phyloP scores from a whole-genome alignment of 2,329 filamentous ascomycete genomes.

The Ambrosiella beaveri region DNA sequence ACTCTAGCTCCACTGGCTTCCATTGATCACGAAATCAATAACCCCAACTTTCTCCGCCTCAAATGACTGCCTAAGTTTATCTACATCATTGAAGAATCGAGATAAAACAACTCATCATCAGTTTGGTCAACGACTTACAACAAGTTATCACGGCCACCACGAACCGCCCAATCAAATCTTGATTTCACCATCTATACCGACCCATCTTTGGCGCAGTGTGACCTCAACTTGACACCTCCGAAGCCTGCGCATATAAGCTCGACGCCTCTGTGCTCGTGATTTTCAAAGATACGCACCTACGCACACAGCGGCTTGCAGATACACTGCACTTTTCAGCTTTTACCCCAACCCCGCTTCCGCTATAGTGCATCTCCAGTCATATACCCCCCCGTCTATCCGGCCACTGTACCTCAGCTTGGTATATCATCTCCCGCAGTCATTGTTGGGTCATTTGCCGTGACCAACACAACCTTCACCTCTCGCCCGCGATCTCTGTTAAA shows the following conservation, averaged over 20 bases:
- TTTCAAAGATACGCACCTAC: neutral
- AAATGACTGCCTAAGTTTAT: no score
- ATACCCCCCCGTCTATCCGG: neutral
- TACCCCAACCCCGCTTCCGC: conserved; percentile 3
- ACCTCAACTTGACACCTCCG: neutral
- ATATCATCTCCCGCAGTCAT: neutral
- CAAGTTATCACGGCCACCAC: neutral
- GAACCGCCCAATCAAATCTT: neutral
- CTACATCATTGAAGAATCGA: no score
- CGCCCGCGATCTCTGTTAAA: neutral
- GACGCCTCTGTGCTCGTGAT: neutral
- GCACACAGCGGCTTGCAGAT: neutral
- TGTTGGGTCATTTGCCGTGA: neutral
- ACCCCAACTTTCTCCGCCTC: no score
- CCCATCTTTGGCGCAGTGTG: neutral
- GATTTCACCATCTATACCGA: neutral
- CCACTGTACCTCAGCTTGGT: neutral
- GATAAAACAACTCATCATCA: no score
- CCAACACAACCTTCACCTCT: neutral
- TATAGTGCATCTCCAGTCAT: neutral
- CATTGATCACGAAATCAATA: no score
- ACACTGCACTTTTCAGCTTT: conserved; percentile 1
- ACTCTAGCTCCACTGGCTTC: no score
- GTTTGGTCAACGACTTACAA: no score
- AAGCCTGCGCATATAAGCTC: neutral